Conservation (phyloP, 2,329 filamentous ascomycete genomes). For the Pseudovirgaria hyperparasitica region DNA sequence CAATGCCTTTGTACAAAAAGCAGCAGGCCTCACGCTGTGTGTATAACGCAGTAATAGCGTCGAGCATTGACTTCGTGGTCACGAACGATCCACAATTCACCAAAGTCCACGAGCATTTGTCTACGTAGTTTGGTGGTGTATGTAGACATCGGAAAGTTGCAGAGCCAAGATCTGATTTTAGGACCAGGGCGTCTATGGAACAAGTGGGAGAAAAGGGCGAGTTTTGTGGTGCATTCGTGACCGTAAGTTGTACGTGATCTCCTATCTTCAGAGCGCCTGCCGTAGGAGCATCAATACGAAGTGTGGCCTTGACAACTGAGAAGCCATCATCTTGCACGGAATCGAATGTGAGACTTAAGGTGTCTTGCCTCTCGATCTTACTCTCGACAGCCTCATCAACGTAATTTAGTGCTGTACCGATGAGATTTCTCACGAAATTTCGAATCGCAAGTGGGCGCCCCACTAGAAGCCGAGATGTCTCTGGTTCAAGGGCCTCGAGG, state of each 20-base stretch:
- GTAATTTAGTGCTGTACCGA: constrained; percentile 28
- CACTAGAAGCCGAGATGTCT: constrained; percentile 15
- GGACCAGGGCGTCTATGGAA: constrained; percentile 28
- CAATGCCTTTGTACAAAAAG: constrained; percentile 13
- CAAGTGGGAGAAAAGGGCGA: constrained; percentile 12
- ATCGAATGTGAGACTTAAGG: constrained; percentile 6
- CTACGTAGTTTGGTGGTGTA: constrained; percentile 23
- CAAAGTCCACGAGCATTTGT: constrained; percentile 25
- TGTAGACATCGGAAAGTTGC: constrained; percentile 27
- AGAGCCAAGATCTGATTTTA: constrained; percentile 15
- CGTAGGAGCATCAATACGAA: constrained; percentile 10
- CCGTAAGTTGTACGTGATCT: constrained; percentile 22
- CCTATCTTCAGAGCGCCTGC: constrained; percentile 8
- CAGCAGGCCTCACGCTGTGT: constrained; percentile 19
- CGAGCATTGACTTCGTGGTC: constrained; percentile 27
- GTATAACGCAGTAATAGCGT: constrained; percentile 23
- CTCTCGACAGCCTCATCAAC: constrained; percentile 20
- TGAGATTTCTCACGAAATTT: constrained; percentile 21
- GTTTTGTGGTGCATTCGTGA: constrained; percentile 21
- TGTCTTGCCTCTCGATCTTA: constrained; percentile 6
- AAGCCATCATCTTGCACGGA: constrained; percentile 6
- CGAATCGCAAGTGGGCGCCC: constrained; percentile 12
- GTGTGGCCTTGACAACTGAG: constrained; percentile 8
- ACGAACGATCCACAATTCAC: constrained; percentile 29
- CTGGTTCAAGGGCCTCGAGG: constrained; percentile 20